Evolutionary conservation across 106 monocot genomes (phyloP).

Genomic region (Xerophyta viscosa): DNA sequence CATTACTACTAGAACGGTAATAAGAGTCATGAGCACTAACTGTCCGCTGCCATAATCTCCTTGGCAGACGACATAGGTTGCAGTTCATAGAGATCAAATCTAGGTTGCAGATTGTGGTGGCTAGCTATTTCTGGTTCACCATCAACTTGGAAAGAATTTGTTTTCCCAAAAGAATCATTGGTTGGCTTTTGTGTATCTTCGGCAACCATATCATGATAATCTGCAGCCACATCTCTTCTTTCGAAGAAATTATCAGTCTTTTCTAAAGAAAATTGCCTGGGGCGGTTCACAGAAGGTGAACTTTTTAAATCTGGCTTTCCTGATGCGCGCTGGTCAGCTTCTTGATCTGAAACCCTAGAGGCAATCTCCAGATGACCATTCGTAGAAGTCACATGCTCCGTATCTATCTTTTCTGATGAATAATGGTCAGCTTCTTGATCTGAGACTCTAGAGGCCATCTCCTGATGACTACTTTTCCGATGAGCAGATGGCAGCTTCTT

Average conservation of each 20-base stretch:
- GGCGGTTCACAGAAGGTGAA: too few species aligned
- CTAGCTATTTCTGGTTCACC: neutral
- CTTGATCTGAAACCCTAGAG: too few species aligned
- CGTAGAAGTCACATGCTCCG: too few species aligned
- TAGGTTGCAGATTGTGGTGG: neutral
- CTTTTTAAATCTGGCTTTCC: too few species aligned
- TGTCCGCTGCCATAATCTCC: conserved; percentile 23
- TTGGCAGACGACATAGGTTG: conserved; percentile 12
- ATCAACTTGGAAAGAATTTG: conserved; percentile 7
- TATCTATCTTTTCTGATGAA: neutral
- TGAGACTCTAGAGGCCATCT: neutral
- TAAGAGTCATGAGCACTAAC: conserved; percentile 6
- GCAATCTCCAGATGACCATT: too few species aligned
- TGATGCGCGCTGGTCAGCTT: too few species aligned
- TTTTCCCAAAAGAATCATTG: conserved; percentile 1
- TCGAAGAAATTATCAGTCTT: neutral
- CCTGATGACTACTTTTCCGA: neutral
- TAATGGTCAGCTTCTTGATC: neutral
- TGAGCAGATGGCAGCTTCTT: conserved; percentile 9
- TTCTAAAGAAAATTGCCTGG: too few species aligned
- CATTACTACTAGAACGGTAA: conserved; percentile 2
- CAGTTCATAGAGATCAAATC: neutral
- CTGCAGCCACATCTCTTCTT: neutral
- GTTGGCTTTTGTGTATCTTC: conserved; percentile 7
- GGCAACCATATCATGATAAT: conserved; percentile 8